A percentile compares a stretch with the other conserved stretches of the same genome.
These are phyloP conservation scores for Avena eriantha DNA, from an alignment of 176 grass and related monocot species.

Conservation along the genomic window DNA sequence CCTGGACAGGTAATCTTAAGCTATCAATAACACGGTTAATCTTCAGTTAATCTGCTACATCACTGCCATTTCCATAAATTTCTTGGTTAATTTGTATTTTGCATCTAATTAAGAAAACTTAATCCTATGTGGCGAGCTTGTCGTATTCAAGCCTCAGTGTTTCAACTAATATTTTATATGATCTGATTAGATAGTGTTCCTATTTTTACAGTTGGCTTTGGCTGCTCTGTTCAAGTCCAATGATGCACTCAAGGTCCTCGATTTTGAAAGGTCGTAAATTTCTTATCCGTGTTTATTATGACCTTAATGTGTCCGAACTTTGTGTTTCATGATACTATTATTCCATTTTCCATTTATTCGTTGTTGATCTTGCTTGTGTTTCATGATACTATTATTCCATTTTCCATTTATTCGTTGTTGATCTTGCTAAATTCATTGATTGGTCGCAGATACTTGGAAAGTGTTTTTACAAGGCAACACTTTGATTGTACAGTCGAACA, in stretches of 20 bases:
- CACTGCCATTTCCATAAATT: constrained; percentile 27
- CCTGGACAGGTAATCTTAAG: constrained; percentile 80
- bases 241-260: constrained; percentile 58
- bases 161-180: neutral
- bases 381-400: constrained; percentile 34
- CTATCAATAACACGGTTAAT: constrained; percentile 33
- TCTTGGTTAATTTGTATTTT: constrained; percentile 15
- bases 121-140: constrained; percentile 24
- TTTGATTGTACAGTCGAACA: constrained; percentile 59
- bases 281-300: constrained; percentile 39
- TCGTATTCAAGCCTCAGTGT: constrained; percentile 10
- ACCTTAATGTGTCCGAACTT: neutral
- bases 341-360: constrained; percentile 12
- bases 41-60: neutral
- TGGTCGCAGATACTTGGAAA: constrained; percentile 81
- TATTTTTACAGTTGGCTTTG: constrained; percentile 82
- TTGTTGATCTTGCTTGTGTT: constrained; percentile 22
- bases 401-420: neutral
- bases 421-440: constrained; percentile 38
- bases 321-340: constrained; percentile 36
- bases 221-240: constrained; percentile 83
- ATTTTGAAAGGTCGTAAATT: constrained; percentile 78
- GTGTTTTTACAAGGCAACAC: constrained; percentile 61
- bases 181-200: constrained; percentile 28
- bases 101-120: constrained; percentile 31